phyloP scores from a whole-genome alignment of 129 eudicot genomes.

The Saposhnikovia divaricata region DNA sequence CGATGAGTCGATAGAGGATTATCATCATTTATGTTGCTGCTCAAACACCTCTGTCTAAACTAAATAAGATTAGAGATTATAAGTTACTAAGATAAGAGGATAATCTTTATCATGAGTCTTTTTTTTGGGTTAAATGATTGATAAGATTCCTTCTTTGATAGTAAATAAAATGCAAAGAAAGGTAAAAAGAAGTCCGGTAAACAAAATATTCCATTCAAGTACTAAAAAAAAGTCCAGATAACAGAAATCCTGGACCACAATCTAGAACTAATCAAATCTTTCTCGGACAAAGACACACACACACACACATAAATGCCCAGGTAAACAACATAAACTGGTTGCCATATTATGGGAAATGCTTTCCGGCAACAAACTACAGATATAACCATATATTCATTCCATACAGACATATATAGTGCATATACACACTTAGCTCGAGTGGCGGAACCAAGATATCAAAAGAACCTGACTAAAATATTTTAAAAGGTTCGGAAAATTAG shows the following conservation, averaged over 20 bases:
- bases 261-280: background rate
- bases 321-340: background rate
- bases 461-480: background rate
- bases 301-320: background rate
- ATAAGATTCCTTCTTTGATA: background rate
- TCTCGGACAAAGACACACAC: background rate
- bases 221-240: background rate
- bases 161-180: background rate
- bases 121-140: background rate
- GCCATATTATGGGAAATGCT: background rate
- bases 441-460: background rate
- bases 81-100: background rate
- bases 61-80: background rate
- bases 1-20: background rate
- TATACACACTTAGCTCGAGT: no score
- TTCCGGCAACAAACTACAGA: background rate
- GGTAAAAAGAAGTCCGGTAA: background rate
- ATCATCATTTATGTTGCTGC: background rate
- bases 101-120: background rate
- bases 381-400: background rate
- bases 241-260: background rate
- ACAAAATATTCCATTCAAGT: background rate
- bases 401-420: no score
- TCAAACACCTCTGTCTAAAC: background rate
- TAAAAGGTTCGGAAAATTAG: background rate